A percentile compares a stretch with the other conserved stretches of the same genome.
These are phyloP conservation scores for Filosporella fistucella DNA, from an alignment of 495 filamentous ascomycete genomes.

Conservation along the genomic window DNA sequence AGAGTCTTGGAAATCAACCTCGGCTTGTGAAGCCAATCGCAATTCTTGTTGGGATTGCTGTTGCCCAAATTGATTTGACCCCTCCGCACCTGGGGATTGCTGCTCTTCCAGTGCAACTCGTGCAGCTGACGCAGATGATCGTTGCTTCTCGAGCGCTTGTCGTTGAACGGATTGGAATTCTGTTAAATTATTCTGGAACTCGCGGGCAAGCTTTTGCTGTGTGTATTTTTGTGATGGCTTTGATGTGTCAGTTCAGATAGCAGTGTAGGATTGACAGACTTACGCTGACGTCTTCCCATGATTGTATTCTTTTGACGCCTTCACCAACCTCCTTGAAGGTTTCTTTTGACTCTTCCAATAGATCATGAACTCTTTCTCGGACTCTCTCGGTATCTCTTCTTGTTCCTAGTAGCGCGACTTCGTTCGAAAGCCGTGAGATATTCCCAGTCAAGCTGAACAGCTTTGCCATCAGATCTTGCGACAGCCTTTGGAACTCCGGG, in stretches of 20 bases:
- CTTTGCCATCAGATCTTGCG: constrained; percentile 75
- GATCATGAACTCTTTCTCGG: constrained; percentile 80
- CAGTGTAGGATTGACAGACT: too few relatives aligned
- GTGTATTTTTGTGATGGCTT: constrained; percentile 91
- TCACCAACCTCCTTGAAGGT: constrained; percentile 93
- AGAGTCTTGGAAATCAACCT: constrained; percentile 96
- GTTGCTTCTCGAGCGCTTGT: constrained; percentile 84
- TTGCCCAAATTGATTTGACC: constrained; percentile 27
- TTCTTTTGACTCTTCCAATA: constrained; percentile 77
- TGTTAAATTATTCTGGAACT: constrained; percentile 79
- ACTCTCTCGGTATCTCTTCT: constrained; percentile 87
- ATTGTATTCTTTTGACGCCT: constrained; percentile 83
- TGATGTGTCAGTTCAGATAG: too few relatives aligned
- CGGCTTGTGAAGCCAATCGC: constrained; percentile 83
- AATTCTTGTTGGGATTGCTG: constrained; percentile 73
- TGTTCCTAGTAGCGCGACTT: constrained; percentile 82
- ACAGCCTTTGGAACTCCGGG: constrained; percentile 82
- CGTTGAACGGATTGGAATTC: constrained; percentile 92
- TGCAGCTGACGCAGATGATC: constrained; percentile 76
- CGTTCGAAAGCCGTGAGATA: constrained; percentile 71
- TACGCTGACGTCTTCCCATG: constrained; percentile 91
- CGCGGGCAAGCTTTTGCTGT: constrained; percentile 87
- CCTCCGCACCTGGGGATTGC: constrained; percentile 30
- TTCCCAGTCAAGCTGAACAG: constrained; percentile 85
- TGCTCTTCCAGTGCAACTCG: constrained; percentile 63